Base-by-base conservation (phyloP, 2,329 filamentous ascomycete genomes). In the Cryoendolithus antarcticus region DNA sequence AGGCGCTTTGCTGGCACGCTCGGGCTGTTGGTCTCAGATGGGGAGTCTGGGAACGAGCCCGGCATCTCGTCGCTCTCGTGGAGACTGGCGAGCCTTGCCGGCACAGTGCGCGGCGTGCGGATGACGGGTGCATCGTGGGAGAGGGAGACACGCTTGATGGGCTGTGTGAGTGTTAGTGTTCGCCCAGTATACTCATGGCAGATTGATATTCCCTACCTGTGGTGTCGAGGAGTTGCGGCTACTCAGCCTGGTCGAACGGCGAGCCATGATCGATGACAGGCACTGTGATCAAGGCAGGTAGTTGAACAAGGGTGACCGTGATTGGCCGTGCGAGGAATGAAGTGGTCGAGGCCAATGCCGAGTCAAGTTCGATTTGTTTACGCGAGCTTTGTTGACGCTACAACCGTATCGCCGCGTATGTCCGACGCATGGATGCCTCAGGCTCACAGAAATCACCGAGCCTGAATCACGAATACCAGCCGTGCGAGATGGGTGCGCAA, bases 51-150 rank as follows among this genome's bases (percentile, higher is more conserved):
- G 32, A 58, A 57, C 29, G 58, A 45, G 34, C 51, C 54, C 9
- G 59, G 57, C 44, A 61, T 61, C 37, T 67, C 66, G 48, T 61
- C 57, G 34, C 43, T 46, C 57, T 73, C 69, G 36, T 61, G 48
- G 12, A 72, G 58, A n/a, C 64, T 57, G 11, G 59, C 47, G 27
- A 73, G 62, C 44, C 58, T 63, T n/a, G 48, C 44, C 9, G 58
- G 54, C 4, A 55, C 50, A 4, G 57, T 60, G 15, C 48, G 48
- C 6, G 57, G 56, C 6, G 52, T 55, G 33, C 48, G 52, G 10
- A 31, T 12, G 21, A 28, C n/a, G 6, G 44, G 40, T 2, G 42
- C 41, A 53, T 61, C 54, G 43, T 56, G 50, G 30, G 53, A 56
- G 30, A 59, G 49, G 30, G 55, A 57, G 27, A 58, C 56, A n/a